These are phyloP conservation scores for Podaxis sp. DNA, from an alignment of 768 basidiomycete species.

Conservation along the genomic window DNA sequence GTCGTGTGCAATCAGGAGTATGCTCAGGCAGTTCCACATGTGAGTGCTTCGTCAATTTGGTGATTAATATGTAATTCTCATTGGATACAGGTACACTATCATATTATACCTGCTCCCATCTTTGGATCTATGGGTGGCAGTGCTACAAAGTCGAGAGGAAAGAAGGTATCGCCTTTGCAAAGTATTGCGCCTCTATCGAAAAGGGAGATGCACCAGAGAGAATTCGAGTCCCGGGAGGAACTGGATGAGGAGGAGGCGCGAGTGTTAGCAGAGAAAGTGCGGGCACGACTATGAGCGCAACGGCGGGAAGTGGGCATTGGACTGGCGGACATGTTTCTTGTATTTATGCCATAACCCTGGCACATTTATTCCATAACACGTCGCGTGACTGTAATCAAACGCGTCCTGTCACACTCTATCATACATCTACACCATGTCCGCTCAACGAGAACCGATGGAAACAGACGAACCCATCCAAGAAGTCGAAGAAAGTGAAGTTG, in stretches of 20 bases:
- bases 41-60: slow-evolving; percentile 26
- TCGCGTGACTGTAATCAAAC: slow-evolving; percentile 9
- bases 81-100: slow-evolving; percentile 62
- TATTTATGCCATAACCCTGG: not conserved
- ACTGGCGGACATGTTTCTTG: too few relatives aligned
- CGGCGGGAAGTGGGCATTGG: too few relatives aligned
- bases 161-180: slow-evolving; percentile 14
- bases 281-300: slow-evolving; percentile 33
- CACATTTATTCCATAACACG: not conserved
- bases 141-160: not conserved
- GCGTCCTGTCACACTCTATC: slow-evolving; percentile 15
- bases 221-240: slow-evolving; percentile 55
- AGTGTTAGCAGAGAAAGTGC: slow-evolving; percentile 42
- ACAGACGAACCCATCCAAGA: slow-evolving; percentile 15
- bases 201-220: slow-evolving; percentile 57
- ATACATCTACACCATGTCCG: slow-evolving; percentile 5
- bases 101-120: slow-evolving; percentile 70
- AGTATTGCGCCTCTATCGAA: slow-evolving; percentile 31
- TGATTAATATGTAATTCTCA: not conserved
- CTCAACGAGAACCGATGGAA: slow-evolving; percentile 12
- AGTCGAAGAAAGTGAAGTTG: slow-evolving; percentile 4
- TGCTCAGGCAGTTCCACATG: slow-evolving; percentile 78
- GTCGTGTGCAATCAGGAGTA: slow-evolving; percentile 83
- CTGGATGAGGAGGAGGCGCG: slow-evolving; percentile 60
- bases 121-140: slow-evolving; percentile 26